phyloP scores from a whole-genome alignment of 768 basidiomycete genomes.

The Auricularia cornea region DNA sequence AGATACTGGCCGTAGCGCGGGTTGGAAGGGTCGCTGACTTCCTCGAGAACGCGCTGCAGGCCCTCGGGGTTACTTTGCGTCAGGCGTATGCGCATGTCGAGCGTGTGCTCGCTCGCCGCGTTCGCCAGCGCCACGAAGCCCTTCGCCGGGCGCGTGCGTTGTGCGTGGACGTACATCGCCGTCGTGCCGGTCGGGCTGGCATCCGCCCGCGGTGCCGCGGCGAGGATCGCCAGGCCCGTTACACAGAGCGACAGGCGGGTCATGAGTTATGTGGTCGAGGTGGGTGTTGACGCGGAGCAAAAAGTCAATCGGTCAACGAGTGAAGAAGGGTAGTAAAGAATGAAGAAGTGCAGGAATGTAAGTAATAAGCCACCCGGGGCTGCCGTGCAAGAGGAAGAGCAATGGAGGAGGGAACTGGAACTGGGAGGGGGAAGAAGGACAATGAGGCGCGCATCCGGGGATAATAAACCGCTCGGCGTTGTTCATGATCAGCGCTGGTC shows the following conservation, averaged over 20 bases:
- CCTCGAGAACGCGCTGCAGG: not conserved
- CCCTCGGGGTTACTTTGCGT: not conserved
- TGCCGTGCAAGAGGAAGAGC: too few relatives aligned
- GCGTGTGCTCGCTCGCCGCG: not conserved
- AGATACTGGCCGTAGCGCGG: slow-evolving; percentile 9
- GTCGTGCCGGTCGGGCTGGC: not conserved
- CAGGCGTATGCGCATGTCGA: not conserved
- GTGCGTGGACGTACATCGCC: not conserved
- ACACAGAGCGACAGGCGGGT: not conserved
- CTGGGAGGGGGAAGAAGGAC: too few relatives aligned
- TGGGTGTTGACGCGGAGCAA: not conserved
- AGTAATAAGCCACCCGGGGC: too few relatives aligned
- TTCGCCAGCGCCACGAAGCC: not conserved
- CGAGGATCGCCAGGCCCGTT: not conserved
- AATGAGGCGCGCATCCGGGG: too few relatives aligned
- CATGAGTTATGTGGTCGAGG: not conserved
- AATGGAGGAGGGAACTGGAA: too few relatives aligned
- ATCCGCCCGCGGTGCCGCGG: not conserved
- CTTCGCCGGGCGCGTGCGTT: not conserved
- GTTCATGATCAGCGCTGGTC: too few relatives aligned
- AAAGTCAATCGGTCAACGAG: not conserved
- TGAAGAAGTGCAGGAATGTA: not conserved
- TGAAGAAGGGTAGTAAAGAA: not conserved
- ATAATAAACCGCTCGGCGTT: too few relatives aligned
- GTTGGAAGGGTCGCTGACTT: slow-evolving; percentile 9